These are phyloP conservation scores for Penicillium corylophilum DNA, from an alignment of 2,329 filamentous ascomycete species.

Conservation along the genomic window DNA sequence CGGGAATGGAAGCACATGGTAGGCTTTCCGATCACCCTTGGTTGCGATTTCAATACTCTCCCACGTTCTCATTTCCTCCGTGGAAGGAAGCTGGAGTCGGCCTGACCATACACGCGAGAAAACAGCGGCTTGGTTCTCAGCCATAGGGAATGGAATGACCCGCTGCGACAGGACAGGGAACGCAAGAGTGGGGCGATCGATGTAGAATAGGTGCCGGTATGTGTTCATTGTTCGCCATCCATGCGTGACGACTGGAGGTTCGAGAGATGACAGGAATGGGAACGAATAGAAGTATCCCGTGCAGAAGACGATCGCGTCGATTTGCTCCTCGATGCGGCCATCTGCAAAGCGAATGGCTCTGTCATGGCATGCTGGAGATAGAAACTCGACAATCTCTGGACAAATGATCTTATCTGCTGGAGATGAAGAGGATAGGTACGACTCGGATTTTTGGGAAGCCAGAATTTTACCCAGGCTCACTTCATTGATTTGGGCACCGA, in stretches of 20 bases:
- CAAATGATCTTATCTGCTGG: constrained; percentile 57
- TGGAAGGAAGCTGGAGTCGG: constrained; percentile 62
- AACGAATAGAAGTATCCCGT: constrained; percentile 87
- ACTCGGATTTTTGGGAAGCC: constrained; percentile 59
- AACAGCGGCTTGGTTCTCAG: constrained; percentile 75
- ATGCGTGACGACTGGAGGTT: constrained; percentile 61
- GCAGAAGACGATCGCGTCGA: constrained; percentile 81
- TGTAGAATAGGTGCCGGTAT: constrained; percentile 78
- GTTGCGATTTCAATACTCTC: constrained; percentile 49
- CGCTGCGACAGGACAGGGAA: constrained; percentile 76
- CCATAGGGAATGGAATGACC: constrained; percentile 82
- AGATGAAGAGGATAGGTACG: constrained; percentile 41
- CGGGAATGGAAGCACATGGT: constrained; percentile 56
- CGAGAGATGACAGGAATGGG: constrained; percentile 62
- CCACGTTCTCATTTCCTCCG: constrained; percentile 67
- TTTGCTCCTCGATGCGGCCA: constrained; percentile 60
- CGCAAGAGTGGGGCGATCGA: constrained; percentile 71
- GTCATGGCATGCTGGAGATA: constrained; percentile 51
- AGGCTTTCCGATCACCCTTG: constrained; percentile 50
- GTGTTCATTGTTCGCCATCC: constrained; percentile 70
- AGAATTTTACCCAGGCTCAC: constrained; percentile 62
- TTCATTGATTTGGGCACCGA: constrained; percentile 70
- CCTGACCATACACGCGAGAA: constrained; percentile 77
- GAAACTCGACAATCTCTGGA: constrained; percentile 54
- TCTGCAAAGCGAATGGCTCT: constrained; percentile 66